Evolutionary conservation across 768 basidiomycete species (phyloP), one percentile per base, ranked within the genome.

Genomic region (Heimioporus sp.): DNA sequence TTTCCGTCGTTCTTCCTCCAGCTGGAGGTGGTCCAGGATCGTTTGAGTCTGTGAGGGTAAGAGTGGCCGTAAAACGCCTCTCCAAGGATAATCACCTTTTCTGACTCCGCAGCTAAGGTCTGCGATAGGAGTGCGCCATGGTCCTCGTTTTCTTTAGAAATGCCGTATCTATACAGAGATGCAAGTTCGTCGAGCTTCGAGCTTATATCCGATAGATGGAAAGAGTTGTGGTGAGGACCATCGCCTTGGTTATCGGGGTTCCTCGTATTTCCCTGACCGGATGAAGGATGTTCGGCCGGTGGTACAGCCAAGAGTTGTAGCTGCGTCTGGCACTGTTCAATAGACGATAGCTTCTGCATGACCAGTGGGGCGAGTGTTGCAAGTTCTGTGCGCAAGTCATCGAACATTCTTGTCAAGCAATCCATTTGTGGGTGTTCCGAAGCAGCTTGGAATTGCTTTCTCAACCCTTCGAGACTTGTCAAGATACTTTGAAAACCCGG

Each of bases 21-120:
- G 70, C 47, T 73, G 73, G 17, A 87, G 61, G n/a, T 81, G 62
- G 13, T 61, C 63, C 39, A 81, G 48, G n/a, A 86, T 72, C 47
- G 74, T 75, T 47, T 73, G 67, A 10, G 81, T 52, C 73, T 79
- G 17, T 20, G 19, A 47, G 7, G 15, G 16, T 48, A 30, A 49
- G 32, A 5, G 20, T 24, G n/a, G 40, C 11, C 15, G 28, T 21
- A 30, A 43, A 28, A 17, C 10, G 16, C 6, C 12, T 4, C 17
- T 40, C 30, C 4, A 24, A 21, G 31, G 35, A 43, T 10, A 24
- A 2, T 35, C 30, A 68, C 66, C 60, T 61, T 67, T 10, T 64
- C 58, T 35, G 57, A 55, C 44, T 52, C 20, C 4, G 15, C 35
- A 19, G 55, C 48, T 19, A 30, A 37, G 11, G 28, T 49, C 39